A percentile compares a stretch with the other conserved stretches of the same genome.
These are phyloP conservation scores for Lasiosphaeris hirsuta DNA, from an alignment of 495 filamentous ascomycete genomes.

Conservation along the genomic window DNA sequence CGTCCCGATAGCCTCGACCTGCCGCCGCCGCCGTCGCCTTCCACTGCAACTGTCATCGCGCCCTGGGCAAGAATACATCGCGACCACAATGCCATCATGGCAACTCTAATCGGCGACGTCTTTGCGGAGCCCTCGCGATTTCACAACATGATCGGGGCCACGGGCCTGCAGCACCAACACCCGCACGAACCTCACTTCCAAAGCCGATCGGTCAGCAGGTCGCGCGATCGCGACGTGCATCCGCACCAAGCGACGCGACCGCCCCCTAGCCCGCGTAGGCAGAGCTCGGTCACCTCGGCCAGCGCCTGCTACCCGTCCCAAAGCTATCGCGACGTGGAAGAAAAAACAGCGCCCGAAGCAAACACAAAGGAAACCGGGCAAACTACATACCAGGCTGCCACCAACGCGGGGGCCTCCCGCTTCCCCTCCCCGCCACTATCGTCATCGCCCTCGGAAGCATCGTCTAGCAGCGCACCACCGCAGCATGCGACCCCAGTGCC, in stretches of 20 bases:
- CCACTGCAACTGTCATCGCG: not conserved
- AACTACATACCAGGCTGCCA: slow-evolving; percentile 19
- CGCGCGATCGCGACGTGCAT: slow-evolving; percentile 36
- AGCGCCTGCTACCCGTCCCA: slow-evolving; percentile 14
- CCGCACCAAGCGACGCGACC: slow-evolving; percentile 23
- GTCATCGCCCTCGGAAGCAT: slow-evolving; percentile 41
- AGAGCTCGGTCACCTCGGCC: slow-evolving; percentile 23
- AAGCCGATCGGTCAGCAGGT: slow-evolving; percentile 37
- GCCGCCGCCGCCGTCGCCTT: slow-evolving; percentile 8
- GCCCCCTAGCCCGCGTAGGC: slow-evolving; percentile 28
- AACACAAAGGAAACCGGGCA: slow-evolving; percentile 8
- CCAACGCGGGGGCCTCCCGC: slow-evolving; percentile 36
- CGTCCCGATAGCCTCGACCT: slow-evolving; percentile 21
- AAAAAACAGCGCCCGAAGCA: slow-evolving; percentile 7
- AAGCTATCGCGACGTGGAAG: slow-evolving; percentile 15
- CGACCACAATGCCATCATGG: slow-evolving; percentile 40
- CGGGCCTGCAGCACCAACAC: slow-evolving; percentile 30
- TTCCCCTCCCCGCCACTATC: slow-evolving; percentile 50
- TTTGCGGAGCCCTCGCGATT: slow-evolving; percentile 44
- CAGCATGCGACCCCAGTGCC: slow-evolving; percentile 37
- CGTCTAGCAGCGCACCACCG: slow-evolving; percentile 33
- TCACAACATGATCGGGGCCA: slow-evolving; percentile 42
- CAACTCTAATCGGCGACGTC: slow-evolving; percentile 47
- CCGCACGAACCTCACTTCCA: slow-evolving; percentile 43
- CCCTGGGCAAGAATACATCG: not conserved